Evolutionary conservation across 2,329 filamentous ascomycete genomes (phyloP), one percentile per base, ranked within the genome.

Genomic region (Fonsecaea pedrosoi): DNA sequence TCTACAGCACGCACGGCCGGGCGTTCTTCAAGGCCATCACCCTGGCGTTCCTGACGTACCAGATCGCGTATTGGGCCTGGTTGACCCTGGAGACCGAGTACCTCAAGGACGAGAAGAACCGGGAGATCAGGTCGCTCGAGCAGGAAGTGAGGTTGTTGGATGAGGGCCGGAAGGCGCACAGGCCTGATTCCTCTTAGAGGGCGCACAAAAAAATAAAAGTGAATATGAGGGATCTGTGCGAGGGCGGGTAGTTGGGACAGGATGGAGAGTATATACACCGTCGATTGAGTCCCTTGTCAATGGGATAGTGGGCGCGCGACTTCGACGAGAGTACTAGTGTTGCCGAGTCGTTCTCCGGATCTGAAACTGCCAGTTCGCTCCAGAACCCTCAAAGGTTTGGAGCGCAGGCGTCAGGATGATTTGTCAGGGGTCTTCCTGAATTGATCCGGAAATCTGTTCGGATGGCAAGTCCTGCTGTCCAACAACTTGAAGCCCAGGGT

Each of bases 1-100:
- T 73, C 64, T 74, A 74, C 67, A 57, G 57, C 15, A 66, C 67
- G 4, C 71, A 73, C 65, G 75, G 74, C 5, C 74, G 80, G 38
- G 81, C 82, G 9, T 79, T 83, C 59, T 77, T 78, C 67, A 84
- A 84, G 69, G 79, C 82, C 66, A 82, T 84, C 62, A 76, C 83
- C 2, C 79, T 81, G 7, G 80, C 81, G 3, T 78, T 83, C 40
- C 79, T 83, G 71, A 81, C 79, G 15, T 83, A 83, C 70, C 82
- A 84, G 69, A 75, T 82, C 50, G 74, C 81, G 21, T 82, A 83
- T 69, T 82, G 79, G 79, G 73, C 74, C 35, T 84, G 82, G 82
- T 62, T 81, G 72, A 82, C 80, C 66, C 72, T 83, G 12, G 81
- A 83, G 72, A 81, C 78, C 61, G 80, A 82, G 64, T 81, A 82